A percentile compares a stretch with the other conserved stretches of the same genome.
Conservation (phyloP, 1,284 basidiomycete species). For the Ganoderma meredithae region DNA sequence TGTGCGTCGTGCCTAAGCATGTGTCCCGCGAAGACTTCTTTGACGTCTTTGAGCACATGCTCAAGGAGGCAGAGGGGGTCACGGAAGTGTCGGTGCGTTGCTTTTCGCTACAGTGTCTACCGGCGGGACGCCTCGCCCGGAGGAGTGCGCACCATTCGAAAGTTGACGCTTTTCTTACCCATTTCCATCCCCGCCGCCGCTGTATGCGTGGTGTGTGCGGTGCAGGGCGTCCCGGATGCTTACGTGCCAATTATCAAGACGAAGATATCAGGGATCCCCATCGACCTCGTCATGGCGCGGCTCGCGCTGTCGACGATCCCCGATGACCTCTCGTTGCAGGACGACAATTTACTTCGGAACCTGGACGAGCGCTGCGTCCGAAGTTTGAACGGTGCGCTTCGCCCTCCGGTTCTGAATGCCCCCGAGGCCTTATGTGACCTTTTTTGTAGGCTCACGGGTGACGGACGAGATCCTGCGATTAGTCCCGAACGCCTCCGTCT, state of each 20-base stretch:
- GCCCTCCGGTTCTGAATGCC: constrained; percentile 6
- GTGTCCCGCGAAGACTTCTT: constrained; percentile 98
- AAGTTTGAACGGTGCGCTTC: constrained; percentile 84
- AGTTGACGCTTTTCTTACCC: constrained; percentile 4
- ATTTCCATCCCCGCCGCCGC: neutral
- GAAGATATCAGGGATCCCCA: constrained; percentile 91
- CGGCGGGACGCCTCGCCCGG: neutral
- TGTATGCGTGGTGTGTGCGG: constrained; percentile 17
- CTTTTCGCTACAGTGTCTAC: neutral
- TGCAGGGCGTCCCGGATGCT: constrained; percentile 92
- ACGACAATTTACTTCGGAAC: constrained; percentile 92
- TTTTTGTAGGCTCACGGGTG: constrained; percentile 83
- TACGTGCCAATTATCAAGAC: constrained; percentile 96
- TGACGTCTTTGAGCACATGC: constrained; percentile 89
- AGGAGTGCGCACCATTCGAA: neutral
- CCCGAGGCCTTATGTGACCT: constrained; percentile 12
- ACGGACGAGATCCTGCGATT: constrained; percentile 96
- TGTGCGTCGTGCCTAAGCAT: constrained; percentile 97
- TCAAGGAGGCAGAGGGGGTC: constrained; percentile 86
- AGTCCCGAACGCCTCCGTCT: constrained; percentile 94
- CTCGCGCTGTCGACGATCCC: constrained; percentile 87
- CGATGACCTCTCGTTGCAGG: constrained; percentile 88
- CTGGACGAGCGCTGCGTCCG: constrained; percentile 95
- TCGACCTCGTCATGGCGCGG: constrained; percentile 95
- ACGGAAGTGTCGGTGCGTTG: constrained; percentile 87